Percentiles rank a stretch among this genome's conserved stretches.
These are phyloP conservation scores for Zygosaccharomyces siamensis DNA, from an alignment of 805 yeast species.

Conservation along the genomic window DNA sequence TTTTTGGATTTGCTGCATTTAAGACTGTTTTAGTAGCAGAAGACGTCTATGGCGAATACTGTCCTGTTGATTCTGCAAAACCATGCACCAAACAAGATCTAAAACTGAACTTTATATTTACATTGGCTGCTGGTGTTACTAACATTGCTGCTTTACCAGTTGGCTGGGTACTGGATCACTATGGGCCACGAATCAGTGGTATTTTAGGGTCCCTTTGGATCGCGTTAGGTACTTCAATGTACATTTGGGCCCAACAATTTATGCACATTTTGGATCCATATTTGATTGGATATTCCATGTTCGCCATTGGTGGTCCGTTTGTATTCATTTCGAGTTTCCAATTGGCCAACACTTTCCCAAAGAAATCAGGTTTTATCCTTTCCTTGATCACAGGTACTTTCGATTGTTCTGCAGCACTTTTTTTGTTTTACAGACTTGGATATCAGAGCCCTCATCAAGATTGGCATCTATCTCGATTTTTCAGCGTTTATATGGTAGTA, in stretches of 20 bases:
- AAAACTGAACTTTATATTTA: constrained; percentile 74
- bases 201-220: constrained; percentile 63
- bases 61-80: constrained; percentile 36
- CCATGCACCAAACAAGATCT: constrained; percentile 77
- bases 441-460: constrained; percentile 41
- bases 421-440: constrained; percentile 62
- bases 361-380: constrained; percentile 70
- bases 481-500: constrained; percentile 60
- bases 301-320: constrained; percentile 93
- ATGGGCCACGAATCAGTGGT: constrained; percentile 79
- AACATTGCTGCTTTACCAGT: constrained; percentile 79
- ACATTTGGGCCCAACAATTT: constrained; percentile 14
- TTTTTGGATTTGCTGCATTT: constrained; percentile 93
- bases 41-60: constrained; percentile 65
- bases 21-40: constrained; percentile 76
- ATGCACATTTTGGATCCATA: constrained; percentile 51
- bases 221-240: constrained; percentile 47
- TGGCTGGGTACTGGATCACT: constrained; percentile 69
- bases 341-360: constrained; percentile 80
- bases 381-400: constrained; percentile 91
- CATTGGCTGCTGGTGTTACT: constrained; percentile 81
- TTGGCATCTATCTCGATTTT: constrained; percentile 50
- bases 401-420: constrained; percentile 87
- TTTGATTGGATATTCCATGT: constrained; percentile 62
- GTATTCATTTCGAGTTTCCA: constrained; percentile 88